Evolutionary conservation across 345 rosid species (phyloP).

Genomic region (Pistacia integerrima): DNA sequence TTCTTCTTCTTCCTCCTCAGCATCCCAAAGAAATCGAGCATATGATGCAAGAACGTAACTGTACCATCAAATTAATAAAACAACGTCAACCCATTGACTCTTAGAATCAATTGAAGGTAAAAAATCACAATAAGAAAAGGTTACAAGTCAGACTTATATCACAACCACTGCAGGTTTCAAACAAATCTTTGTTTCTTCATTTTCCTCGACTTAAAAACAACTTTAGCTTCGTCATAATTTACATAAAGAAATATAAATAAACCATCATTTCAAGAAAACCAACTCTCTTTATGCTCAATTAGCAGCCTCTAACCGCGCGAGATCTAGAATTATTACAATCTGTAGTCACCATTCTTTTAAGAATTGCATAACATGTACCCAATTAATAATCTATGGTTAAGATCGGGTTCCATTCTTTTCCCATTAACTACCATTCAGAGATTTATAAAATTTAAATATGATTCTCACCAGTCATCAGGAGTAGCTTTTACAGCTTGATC

Average conservation of each 20-base stretch:
- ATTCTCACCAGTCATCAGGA: constrained; percentile 76
- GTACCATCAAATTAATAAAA: constrained; percentile 33
- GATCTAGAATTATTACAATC: no score
- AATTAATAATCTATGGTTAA: no score
- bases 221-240: not conserved
- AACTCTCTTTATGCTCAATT: no score
- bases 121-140: not conserved
- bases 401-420: no score
- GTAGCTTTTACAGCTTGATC: constrained; percentile 80
- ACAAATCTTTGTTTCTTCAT: not conserved
- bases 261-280: no score
- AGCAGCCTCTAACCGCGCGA: no score
- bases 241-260: no score
- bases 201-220: no score
- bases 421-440: no score
- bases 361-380: no score
- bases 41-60: constrained; percentile 88
- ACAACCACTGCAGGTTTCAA: not conserved
- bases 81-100: not conserved
- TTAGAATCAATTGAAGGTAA: not conserved
- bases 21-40: constrained; percentile 88
- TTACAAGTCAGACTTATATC: not conserved
- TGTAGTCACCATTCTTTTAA: no score
- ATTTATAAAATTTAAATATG: not conserved
- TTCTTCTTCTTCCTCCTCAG: constrained; percentile 66